A percentile compares a stretch with the other conserved stretches of the same genome.
Conservation (phyloP, 2,329 filamentous ascomycete genomes). For the Grosmannia serpens region DNA sequence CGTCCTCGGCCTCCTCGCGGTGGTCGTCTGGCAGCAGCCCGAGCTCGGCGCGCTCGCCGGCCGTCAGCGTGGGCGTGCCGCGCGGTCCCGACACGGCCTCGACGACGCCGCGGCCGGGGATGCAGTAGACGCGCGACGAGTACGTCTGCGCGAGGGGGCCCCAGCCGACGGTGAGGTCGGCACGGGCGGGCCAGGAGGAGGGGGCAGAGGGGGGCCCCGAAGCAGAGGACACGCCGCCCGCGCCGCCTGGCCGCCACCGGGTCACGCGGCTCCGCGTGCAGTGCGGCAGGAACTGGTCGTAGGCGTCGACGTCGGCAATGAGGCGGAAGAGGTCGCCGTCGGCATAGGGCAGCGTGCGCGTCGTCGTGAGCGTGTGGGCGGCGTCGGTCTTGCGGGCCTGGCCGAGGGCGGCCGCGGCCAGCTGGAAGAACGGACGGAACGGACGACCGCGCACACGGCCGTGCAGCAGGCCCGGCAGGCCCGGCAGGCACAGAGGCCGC, state of each 20-base stretch:
- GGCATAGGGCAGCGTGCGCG: slow-evolving; percentile 66
- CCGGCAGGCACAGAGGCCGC: too few relatives aligned
- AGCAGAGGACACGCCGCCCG: slow-evolving; percentile 15
- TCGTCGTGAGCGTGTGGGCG: slow-evolving; percentile 56
- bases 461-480: background rate
- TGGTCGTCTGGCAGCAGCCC: slow-evolving; percentile 8
- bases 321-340: slow-evolving; percentile 63
- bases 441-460: too few relatives aligned
- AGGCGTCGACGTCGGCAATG: slow-evolving; percentile 79
- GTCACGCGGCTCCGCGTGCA: slow-evolving; percentile 71
- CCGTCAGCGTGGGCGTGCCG: slow-evolving; percentile 27
- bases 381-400: background rate
- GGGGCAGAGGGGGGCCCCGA: slow-evolving; percentile 60
- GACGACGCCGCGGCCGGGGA: slow-evolving; percentile 49
- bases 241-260: slow-evolving; percentile 38
- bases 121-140: slow-evolving; percentile 66
- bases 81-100: slow-evolving; percentile 58
- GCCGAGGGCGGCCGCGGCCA: slow-evolving; percentile 11
- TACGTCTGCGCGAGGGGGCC: slow-evolving; percentile 75
- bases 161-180: slow-evolving; percentile 76
- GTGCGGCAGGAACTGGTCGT: slow-evolving; percentile 84
- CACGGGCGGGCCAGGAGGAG: slow-evolving; percentile 60
- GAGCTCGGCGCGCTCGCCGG: slow-evolving; percentile 18
- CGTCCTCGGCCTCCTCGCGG: slow-evolving; percentile 3
- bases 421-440: slow-evolving; percentile 21